Evolutionary conservation across 23 red algal genomes (phyloP).

Genomic region (Gracilaria gracilis): DNA sequence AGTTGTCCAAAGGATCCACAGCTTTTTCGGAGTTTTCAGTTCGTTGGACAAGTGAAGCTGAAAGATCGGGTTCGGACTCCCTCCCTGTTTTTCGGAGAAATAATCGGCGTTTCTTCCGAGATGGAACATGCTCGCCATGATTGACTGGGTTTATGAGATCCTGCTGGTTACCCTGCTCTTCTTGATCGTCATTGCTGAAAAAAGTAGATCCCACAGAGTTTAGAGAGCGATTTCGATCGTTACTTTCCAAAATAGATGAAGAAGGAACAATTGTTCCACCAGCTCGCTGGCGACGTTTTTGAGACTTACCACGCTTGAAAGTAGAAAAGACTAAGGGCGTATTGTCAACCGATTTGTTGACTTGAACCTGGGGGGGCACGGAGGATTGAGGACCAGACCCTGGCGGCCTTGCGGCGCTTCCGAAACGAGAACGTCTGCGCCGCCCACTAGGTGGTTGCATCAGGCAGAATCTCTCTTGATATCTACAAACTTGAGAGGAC

Average conservation of each 20-base stretch:
- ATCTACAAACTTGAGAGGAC: neutral
- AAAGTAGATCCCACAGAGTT: neutral
- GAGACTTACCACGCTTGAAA: slow-evolving; percentile 30
- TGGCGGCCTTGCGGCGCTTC: neutral
- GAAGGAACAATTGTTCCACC: neutral
- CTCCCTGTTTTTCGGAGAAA: neutral
- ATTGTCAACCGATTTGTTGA: neutral
- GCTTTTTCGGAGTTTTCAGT: neutral
- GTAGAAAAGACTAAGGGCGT: slow-evolving; percentile 3
- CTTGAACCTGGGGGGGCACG: neutral
- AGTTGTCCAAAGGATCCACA: slow-evolving; percentile 36
- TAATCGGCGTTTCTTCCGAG: neutral
- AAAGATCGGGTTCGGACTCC: neutral
- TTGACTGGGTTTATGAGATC: neutral
- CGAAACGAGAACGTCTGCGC: slow-evolving; percentile 12
- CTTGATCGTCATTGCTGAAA: slow-evolving; percentile 14
- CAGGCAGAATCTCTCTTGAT: neutral
- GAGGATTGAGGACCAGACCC: neutral
- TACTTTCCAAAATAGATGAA: slow-evolving; percentile 9
- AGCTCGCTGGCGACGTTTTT: slow-evolving; percentile 34
- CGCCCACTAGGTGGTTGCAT: neutral
- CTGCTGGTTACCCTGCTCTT: neutral
- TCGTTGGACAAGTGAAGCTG: neutral
- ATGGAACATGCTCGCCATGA: neutral
- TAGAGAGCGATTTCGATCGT: slow-evolving; percentile 14